These are phyloP conservation scores for Quercus rubra DNA, from an alignment of 306 rosid genomes.

Conservation along the genomic window DNA sequence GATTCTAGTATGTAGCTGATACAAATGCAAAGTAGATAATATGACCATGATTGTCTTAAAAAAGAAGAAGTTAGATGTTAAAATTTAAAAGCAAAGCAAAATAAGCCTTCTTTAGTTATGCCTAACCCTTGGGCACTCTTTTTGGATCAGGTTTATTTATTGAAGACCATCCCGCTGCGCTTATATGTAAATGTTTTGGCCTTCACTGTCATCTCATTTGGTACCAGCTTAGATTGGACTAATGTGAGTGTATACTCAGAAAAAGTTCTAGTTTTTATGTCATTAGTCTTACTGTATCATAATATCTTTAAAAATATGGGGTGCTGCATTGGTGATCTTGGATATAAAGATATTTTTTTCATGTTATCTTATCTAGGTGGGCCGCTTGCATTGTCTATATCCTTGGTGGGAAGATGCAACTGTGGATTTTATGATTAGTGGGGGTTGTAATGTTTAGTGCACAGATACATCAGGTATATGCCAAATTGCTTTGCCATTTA, in stretches of 20 bases:
- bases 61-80: no score
- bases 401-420: constrained; percentile 94
- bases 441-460: constrained; percentile 71
- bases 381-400: constrained; percentile 81
- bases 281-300: neutral
- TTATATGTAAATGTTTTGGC: constrained; percentile 54
- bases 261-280: neutral
- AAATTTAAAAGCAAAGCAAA: no score
- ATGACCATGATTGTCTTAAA: neutral
- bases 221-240: constrained; percentile 56
- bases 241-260: neutral
- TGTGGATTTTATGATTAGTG: constrained; percentile 80
- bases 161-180: constrained; percentile 81
- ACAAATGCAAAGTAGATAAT: neutral
- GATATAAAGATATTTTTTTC: constrained; percentile 1
- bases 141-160: constrained; percentile 55
- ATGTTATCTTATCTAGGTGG: constrained; percentile 46
- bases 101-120: no score
- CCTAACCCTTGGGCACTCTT: neutral
- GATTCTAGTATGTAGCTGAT: no score
- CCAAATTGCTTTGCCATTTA: neutral
- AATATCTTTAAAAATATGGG: neutral
- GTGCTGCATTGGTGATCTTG: constrained; percentile 11
- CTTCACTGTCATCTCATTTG: constrained; percentile 47
- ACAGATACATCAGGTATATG: constrained; percentile 56